Conservation (phyloP, 176 grass and related monocot genomes). For the Avena eriantha region DNA sequence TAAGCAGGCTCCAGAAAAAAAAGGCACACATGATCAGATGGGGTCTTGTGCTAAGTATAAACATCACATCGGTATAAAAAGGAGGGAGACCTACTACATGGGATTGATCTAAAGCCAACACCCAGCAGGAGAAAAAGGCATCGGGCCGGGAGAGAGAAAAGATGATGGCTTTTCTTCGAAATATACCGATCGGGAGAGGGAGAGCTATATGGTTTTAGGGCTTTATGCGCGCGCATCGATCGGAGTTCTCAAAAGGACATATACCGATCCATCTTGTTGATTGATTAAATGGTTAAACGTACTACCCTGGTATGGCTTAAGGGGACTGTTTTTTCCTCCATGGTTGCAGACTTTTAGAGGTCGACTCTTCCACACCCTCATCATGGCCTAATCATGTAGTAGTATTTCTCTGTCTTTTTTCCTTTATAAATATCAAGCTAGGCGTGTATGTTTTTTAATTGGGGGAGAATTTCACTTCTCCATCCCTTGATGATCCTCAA, state of each 20-base stretch:
- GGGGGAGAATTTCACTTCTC: too few relatives aligned
- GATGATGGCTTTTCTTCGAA: conserved; percentile 12
- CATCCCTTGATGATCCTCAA: too few relatives aligned
- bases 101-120: too few relatives aligned
- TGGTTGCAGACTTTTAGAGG: conserved; percentile 55
- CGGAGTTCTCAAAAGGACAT: conserved; percentile 12
- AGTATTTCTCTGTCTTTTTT: neutral
- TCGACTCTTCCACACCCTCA: conserved; percentile 38
- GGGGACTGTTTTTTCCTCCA: conserved; percentile 30
- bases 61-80: conserved; percentile 49
- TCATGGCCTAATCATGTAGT: conserved; percentile 58
- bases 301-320: conserved; percentile 1
- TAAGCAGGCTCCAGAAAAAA: neutral
- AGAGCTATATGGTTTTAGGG: conserved; percentile 15
- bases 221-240: conserved; percentile 1
- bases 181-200: too few relatives aligned
- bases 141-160: conserved; percentile 10
- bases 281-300: conserved; percentile 44
- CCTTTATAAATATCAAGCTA: neutral
- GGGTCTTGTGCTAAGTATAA: conserved; percentile 7
- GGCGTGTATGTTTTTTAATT: neutral
- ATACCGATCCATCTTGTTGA: neutral
- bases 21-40: neutral
- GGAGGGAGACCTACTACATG: conserved; percentile 24
- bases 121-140: neutral